phyloP scores from a whole-genome alignment of 345 rosid genomes.

The Dipteronia sinensis region DNA sequence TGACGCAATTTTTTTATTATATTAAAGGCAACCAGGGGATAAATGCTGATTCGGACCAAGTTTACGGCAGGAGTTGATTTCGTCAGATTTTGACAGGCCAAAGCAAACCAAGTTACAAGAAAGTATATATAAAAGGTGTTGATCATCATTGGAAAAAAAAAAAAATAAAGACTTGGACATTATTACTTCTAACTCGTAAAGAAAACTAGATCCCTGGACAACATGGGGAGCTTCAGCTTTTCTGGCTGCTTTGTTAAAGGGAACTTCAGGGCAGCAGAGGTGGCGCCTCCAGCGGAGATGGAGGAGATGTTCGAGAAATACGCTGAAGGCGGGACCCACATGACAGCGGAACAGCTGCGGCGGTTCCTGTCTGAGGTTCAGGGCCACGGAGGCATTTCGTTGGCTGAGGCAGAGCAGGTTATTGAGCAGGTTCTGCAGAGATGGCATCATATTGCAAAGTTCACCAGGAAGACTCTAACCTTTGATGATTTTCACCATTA shows the following conservation, averaged over 20 bases:
- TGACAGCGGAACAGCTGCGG: slow-evolving; percentile 68
- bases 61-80: no score
- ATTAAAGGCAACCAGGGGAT: no score
- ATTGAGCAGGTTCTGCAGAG: slow-evolving; percentile 54
- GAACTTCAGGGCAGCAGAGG: slow-evolving; percentile 59
- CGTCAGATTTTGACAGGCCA: no score
- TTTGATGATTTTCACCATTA: slow-evolving; percentile 67
- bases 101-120: no score
- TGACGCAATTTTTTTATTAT: no score
- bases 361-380: slow-evolving; percentile 59
- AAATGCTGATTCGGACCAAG: no score
- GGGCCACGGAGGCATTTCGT: slow-evolving; percentile 29
- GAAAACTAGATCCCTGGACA: not conserved
- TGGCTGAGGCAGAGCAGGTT: slow-evolving; percentile 55
- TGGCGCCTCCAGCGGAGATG: slow-evolving; percentile 66
- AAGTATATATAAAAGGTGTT: no score
- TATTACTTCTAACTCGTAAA: not conserved
- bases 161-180: not conserved
- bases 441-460: slow-evolving; percentile 65
- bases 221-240: slow-evolving; percentile 61
- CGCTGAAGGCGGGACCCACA: slow-evolving; percentile 51
- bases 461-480: slow-evolving; percentile 58
- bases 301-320: slow-evolving; percentile 56
- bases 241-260: slow-evolving; percentile 68
- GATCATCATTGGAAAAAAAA: no score